These are phyloP conservation scores for Obelidium mucronatum DNA, from an alignment of 192 early-diverging fungal genomes.

Conservation along the genomic window DNA sequence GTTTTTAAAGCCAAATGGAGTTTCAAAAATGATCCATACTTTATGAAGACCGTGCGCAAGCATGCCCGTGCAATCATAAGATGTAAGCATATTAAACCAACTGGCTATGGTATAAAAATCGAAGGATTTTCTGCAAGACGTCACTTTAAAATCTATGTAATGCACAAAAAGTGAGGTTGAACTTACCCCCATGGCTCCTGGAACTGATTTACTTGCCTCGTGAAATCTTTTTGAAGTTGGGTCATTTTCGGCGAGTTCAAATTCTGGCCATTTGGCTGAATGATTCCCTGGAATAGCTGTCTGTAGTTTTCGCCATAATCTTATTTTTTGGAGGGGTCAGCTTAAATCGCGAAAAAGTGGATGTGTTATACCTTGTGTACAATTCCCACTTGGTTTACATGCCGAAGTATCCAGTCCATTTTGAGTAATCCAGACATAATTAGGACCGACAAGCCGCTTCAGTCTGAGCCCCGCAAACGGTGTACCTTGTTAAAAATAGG, in stretches of 20 bases:
- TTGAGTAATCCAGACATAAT: not conserved
- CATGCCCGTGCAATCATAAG: not conserved
- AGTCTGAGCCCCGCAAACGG: not conserved
- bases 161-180: not conserved
- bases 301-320: not conserved
- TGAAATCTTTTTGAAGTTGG: not conserved
- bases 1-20: not conserved
- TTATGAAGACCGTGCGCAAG: not conserved
- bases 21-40: not conserved
- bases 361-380: too few relatives aligned
- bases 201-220: not conserved
- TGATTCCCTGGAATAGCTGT: not conserved
- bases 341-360: too few relatives aligned
- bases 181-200: conserved; percentile 11
- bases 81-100: not conserved
- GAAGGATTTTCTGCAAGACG: not conserved
- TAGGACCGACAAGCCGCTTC: not conserved
- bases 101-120: not conserved
- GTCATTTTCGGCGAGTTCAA: not conserved
- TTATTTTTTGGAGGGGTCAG: too few relatives aligned
- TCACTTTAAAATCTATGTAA: not conserved
- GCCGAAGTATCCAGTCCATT: too few relatives aligned
- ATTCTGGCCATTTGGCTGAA: not conserved
- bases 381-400: too few relatives aligned
- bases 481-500: too few relatives aligned